phyloP scores from a whole-genome alignment of 2,329 filamentous ascomycete species.

The Cordyceps farinosa region DNA sequence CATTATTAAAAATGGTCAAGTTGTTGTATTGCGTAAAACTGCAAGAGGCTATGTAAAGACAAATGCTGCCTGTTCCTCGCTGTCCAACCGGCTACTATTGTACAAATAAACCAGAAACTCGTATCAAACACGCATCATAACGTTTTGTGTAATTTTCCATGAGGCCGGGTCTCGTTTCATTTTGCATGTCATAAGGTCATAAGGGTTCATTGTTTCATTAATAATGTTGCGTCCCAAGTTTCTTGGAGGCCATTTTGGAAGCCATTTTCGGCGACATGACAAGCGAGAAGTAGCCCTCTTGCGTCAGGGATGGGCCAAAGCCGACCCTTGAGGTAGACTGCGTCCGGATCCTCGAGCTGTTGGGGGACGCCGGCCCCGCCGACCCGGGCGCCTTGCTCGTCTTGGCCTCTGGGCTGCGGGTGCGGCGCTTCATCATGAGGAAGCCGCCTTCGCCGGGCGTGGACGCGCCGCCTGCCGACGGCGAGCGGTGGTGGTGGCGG shows the following conservation, averaged over 20 bases:
- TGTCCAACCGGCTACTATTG: not conserved
- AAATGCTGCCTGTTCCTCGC: not conserved
- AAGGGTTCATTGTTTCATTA: not conserved
- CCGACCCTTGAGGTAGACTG: constrained; percentile 39
- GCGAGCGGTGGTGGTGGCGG: constrained; percentile 42
- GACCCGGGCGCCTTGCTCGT: constrained; percentile 20
- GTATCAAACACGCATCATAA: not conserved
- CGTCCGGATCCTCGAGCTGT: constrained; percentile 47
- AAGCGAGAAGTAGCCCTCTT: constrained; percentile 43
- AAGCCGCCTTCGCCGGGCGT: constrained; percentile 40
- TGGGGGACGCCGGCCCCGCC: constrained; percentile 35
- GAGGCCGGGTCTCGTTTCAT: not conserved
- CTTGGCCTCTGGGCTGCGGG: constrained; percentile 32
- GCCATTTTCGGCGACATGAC: constrained; percentile 28
- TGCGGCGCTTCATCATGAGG: constrained; percentile 43
- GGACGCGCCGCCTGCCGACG: constrained; percentile 35
- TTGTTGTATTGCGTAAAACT: not conserved
- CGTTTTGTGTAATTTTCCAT: not conserved
- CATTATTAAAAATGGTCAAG: not conserved
- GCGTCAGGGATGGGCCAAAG: constrained; percentile 26
- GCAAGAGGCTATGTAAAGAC: not conserved
- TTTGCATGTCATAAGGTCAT: constrained; percentile 8
- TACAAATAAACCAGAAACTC: not conserved
- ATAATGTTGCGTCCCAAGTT: constrained; percentile 19
- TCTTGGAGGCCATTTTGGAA: constrained; percentile 30